Evolutionary conservation across 805 yeast genomes (phyloP).

Genomic region (Ogataea nitratoaversa): DNA sequence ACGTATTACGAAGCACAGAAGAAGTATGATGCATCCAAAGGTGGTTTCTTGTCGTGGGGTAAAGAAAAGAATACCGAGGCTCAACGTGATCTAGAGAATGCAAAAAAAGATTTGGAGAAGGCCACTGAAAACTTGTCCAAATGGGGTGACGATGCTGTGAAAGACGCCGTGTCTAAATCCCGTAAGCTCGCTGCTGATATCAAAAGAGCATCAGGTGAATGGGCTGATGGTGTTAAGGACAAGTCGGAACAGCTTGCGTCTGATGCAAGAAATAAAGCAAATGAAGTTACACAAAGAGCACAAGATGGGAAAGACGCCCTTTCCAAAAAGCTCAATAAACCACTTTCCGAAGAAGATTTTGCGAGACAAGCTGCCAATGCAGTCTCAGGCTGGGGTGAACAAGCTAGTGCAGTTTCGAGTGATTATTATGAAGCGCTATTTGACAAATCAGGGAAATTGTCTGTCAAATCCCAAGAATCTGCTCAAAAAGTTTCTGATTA

Average conservation of each 20-base stretch:
- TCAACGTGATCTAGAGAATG: conserved; percentile 32
- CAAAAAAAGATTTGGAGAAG: conserved; percentile 31
- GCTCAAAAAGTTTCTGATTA: conserved; percentile 20
- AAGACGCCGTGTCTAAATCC: conserved; percentile 14
- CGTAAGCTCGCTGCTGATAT: conserved; percentile 4
- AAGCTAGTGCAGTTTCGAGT: conserved; percentile 38
- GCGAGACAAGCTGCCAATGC: conserved; percentile 34
- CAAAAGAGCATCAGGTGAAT: conserved; percentile 8
- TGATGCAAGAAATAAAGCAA: conserved; percentile 12
- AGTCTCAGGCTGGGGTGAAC: conserved; percentile 44
- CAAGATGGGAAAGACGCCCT: conserved; percentile 12
- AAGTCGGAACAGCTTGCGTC: conserved; percentile 8
- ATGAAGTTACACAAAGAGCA: conserved; percentile 6
- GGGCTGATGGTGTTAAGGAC: conserved; percentile 13
- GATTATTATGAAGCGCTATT: conserved; percentile 34
- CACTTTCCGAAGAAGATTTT: conserved; percentile 26
- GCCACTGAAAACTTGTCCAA: conserved; percentile 26
- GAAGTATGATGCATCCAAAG: conserved; percentile 28
- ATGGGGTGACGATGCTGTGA: conserved; percentile 21
- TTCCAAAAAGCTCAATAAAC: conserved; percentile 15
- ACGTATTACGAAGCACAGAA: conserved; percentile 26
- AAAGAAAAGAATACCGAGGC: conserved; percentile 33
- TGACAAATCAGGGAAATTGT: conserved; percentile 19
- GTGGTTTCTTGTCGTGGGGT: conserved; percentile 38
- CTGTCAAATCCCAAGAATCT: conserved; percentile 17